Base-by-base conservation (phyloP, 2,329 filamentous ascomycete species). In the Blastomyces parvus region DNA sequence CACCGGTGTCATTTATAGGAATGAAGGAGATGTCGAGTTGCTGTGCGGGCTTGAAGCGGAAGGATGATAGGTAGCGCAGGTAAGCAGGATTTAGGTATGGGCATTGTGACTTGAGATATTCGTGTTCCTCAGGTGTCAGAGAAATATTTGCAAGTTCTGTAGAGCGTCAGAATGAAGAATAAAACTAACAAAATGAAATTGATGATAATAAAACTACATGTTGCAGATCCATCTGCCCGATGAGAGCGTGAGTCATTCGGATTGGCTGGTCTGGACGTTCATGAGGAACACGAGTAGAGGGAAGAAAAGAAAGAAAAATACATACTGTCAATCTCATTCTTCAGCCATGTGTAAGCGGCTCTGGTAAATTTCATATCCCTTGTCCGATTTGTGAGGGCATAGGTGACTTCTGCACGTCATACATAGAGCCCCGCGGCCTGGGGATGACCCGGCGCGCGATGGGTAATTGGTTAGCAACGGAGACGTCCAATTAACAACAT, bases 381-480 rank as follows among this genome's bases (percentile, higher is more conserved):
- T 0, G 94, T 99, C 60, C 94, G 88, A 74, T 99, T 99, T 60
- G 91, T 97, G 78, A 95, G 97, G 64, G 89, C 86, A 73, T 97
- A 99, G 2, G 90, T 91, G 64, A 97, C 94, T 55, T 87, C 84
- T 70, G 86, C 48, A 19, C 59, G 33, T 48, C 58, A 46, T 60
- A 57, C 55, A 57, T 57, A 57, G 3, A 60, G 33, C 40, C 46
- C 59, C 30, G 33, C 46, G 22, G 25, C 19, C 14, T 11, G 46
- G 38, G 22, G 17, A 13, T 11, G 40, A 27, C 17, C n/a, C 14
- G 38, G 14, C 3, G 36, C 36, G 56, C 9, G 8, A 44, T 27
- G 38, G 9, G 56, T 19, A n/a, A 58, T 40, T 44, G 14, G 40
- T 46, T 46, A 46, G 25, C 17, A 48, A 59, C 3, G 40, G 57